Percentiles rank a stretch among this genome's conserved stretches.
Conservation (phyloP, 2,329 filamentous ascomycete genomes). For the Microdochium nivale region DNA sequence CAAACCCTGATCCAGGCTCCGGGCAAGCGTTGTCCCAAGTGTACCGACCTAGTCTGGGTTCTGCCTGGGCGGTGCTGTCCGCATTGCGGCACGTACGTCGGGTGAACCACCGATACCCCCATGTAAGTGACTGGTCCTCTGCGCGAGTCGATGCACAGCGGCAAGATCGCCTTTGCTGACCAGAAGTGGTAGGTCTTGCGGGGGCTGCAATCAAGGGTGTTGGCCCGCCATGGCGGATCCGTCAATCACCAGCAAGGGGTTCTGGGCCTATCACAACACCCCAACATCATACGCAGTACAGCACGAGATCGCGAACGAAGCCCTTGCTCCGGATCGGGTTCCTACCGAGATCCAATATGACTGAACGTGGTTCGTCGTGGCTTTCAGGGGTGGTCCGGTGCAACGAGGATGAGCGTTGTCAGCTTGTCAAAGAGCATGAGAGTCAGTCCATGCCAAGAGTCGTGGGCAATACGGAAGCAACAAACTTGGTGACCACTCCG, state of each 20-base stretch:
- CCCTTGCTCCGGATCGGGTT: too few species aligned
- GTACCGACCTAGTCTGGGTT: constrained; percentile 8
- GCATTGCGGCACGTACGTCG: constrained; percentile 13
- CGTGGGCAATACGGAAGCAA: too few species aligned
- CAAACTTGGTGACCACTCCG: too few species aligned
- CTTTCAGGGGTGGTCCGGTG: too few species aligned
- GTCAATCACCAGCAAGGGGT: not conserved
- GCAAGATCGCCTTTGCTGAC: not conserved
- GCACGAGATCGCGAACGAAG: too few species aligned
- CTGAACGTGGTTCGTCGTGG: too few species aligned
- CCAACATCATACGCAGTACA: too few species aligned
- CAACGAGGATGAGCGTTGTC: too few species aligned
- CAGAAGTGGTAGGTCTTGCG: not conserved
- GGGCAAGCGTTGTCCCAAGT: constrained; percentile 11
- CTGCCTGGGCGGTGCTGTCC: constrained; percentile 13
- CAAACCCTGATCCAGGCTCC: constrained; percentile 6
- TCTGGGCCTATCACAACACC: not conserved
- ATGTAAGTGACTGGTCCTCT: not conserved
- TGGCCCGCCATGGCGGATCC: not conserved
- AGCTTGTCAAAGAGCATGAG: too few species aligned
- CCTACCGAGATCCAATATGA: too few species aligned
- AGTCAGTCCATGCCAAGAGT: too few species aligned
- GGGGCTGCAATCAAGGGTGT: not conserved
- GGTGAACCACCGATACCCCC: constrained; percentile 2
- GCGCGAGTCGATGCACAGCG: not conserved